Evolutionary conservation across 352 stramenopile species (phyloP), one percentile per base, ranked within the genome.

Genomic region (Lagenidium sp.): DNA sequence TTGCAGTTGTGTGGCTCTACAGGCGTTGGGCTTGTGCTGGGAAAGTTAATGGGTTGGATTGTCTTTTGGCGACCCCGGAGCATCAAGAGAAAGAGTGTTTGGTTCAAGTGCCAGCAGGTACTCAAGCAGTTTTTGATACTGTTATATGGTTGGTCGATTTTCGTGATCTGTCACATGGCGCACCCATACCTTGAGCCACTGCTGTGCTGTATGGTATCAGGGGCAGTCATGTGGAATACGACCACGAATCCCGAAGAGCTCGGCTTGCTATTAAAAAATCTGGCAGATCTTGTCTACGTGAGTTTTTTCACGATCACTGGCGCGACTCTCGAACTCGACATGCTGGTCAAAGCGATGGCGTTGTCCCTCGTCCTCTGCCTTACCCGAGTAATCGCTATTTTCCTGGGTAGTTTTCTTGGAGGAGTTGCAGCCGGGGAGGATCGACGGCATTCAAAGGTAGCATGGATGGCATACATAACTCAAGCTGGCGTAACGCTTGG

Each of bases 381-480:
- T 5, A 81, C 68, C 15, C 69, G 70, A 1, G 55, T 83, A 4
- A 49, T 53, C 15, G 73, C 62, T 6, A 85, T 85, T 39, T 79
- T 83, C 31, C 41, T 83, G 13, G 73, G 73, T 4, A 77, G 64
- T 39, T 82, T 70, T 18, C 28, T 78, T 18, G 70, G 70, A 18
- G 70, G 70, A 1, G 41, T 71, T 7, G 54, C 60, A 18, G 70
- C 67, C 10, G 57, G 63, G 2, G 70, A 83, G 51, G 55, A 72
- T 21, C 59, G 43, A 7, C 41, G 57, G 4, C 68, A 82, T 47
- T 60, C 47, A 24, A 68, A 71, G 30, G 61, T 76, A 7, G 67
- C 68, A 25, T 85, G 73, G 73, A 83, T 85, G 73, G 68, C 68
- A n/a, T 85, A 81, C 57, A 73, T 83, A 30, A 83, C 73, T 0